phyloP scores from a whole-genome alignment of 2,329 filamentous ascomycete genomes.

The Fusarium pilosicola region DNA sequence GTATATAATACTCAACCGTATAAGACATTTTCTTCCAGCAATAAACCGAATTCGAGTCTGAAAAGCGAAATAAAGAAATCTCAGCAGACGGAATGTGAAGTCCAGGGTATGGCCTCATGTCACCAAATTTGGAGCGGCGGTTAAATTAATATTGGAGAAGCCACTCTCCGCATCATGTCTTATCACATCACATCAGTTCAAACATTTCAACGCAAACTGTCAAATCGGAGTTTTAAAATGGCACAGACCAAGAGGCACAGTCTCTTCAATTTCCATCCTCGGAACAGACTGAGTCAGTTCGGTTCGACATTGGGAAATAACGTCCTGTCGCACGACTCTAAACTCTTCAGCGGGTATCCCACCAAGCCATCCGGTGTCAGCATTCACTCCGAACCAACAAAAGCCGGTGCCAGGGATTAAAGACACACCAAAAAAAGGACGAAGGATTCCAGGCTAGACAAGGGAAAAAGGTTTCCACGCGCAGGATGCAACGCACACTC shows the following conservation, averaged over 20 bases:
- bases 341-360: background rate
- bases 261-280: background rate
- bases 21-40: rapidly evolving
- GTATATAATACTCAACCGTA: rapidly evolving
- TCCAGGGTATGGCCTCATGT: background rate
- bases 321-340: background rate
- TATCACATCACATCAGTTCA: background rate
- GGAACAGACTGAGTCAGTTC: background rate
- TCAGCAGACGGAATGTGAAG: background rate
- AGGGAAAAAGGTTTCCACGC: background rate
- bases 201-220: background rate
- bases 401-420: background rate
- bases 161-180: background rate
- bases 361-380: constrained; percentile 13
- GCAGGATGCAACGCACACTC: background rate
- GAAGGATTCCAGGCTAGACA: background rate
- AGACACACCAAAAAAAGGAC: too few species aligned
- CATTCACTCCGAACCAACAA: background rate
- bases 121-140: background rate
- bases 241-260: background rate
- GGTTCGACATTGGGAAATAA: background rate
- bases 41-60: background rate
- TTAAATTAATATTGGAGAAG: background rate
- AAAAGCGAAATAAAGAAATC: background rate
- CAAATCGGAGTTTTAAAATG: background rate